phyloP scores from a whole-genome alignment of 2,329 filamentous ascomycete species.

The Epichloe amarillans region DNA sequence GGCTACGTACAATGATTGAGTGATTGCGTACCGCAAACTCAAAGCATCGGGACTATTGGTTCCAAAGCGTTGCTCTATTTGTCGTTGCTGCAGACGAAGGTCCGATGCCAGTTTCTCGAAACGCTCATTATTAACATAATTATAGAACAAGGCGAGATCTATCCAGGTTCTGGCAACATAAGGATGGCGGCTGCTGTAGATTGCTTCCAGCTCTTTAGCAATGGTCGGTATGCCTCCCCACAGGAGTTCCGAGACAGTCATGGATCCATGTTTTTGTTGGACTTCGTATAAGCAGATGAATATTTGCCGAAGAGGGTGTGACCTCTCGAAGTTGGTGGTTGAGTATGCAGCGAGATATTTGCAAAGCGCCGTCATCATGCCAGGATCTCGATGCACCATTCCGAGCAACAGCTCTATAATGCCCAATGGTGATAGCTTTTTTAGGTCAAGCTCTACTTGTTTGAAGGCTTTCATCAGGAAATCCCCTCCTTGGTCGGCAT shows the following conservation, averaged over 20 bases:
- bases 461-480: slow-evolving; percentile 30
- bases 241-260: slow-evolving; percentile 28
- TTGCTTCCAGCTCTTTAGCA: slow-evolving; percentile 30
- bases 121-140: slow-evolving; percentile 22
- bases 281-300: slow-evolving; percentile 30
- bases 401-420: slow-evolving; percentile 29
- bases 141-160: slow-evolving; percentile 27
- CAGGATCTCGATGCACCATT: slow-evolving; percentile 30
- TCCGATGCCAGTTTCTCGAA: slow-evolving; percentile 24
- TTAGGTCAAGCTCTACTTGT: slow-evolving; percentile 28
- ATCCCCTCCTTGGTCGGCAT: slow-evolving; percentile 26
- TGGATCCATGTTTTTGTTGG: slow-evolving; percentile 30
- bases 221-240: slow-evolving; percentile 28
- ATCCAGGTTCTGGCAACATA: slow-evolving; percentile 30
- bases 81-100: slow-evolving; percentile 21
- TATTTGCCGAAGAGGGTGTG: slow-evolving; percentile 29
- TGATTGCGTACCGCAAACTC: slow-evolving; percentile 26
- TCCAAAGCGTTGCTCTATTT: slow-evolving; percentile 23
- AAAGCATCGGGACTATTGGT: slow-evolving; percentile 22
- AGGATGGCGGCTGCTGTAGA: slow-evolving; percentile 29
- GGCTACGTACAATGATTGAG: slow-evolving; percentile 25
- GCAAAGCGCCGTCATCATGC: slow-evolving; percentile 31
- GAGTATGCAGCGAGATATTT: slow-evolving; percentile 32
- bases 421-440: slow-evolving; percentile 28
- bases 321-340: slow-evolving; percentile 28